Base-by-base conservation (phyloP, 176 grass and related monocot genomes). In the Stipa capillata region DNA sequence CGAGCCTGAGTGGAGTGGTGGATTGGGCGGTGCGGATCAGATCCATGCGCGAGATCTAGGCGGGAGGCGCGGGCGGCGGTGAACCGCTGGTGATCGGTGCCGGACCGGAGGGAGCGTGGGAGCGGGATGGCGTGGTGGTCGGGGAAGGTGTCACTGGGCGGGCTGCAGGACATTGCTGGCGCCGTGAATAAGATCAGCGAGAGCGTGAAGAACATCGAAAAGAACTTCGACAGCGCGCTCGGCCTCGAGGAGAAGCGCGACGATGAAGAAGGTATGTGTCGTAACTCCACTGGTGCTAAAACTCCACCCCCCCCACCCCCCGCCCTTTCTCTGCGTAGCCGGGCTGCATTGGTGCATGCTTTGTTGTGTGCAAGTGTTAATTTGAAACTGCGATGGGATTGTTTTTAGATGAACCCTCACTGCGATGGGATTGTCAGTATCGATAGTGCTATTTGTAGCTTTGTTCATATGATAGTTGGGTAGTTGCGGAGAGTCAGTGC, bases 121-220 rank as follows among this genome's bases (percentile, higher is more conserved):
- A 13, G 25, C 45, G 24, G 43, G 59, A 99, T 96, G 97, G 97
- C 97, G 78, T 99, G 97, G 86, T 99, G 97, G 97, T 91, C 91
- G 7, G 84, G 66, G 25, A 98, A 94, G 68, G 73, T 94, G 40
- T 96, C 97, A 20, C 85, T 99, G 6, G 86, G 86, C 28, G 97
- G 97, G 43, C 86, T 99, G 65, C 92, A 92, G 88, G 97, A 99
- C 90, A 81, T 99, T 43, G 92, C 97, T n/a, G 97, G 97, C 32
- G 97, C 97, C 8, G 97, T 96, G 37, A 93, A 92, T 48, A 99
- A 99, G 79, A 91, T 96, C 62, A 99, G 97, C 54, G 92, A 99
- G 86, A 96, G 97, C 75, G 97, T 99, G 33, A 99, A 96, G 90
- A 99, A 99, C 84, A 99, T 99, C 21, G 97, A 99, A 81, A 99